Base-by-base conservation (phyloP, 768 basidiomycete species). In the Gloeophyllum trabeum region DNA sequence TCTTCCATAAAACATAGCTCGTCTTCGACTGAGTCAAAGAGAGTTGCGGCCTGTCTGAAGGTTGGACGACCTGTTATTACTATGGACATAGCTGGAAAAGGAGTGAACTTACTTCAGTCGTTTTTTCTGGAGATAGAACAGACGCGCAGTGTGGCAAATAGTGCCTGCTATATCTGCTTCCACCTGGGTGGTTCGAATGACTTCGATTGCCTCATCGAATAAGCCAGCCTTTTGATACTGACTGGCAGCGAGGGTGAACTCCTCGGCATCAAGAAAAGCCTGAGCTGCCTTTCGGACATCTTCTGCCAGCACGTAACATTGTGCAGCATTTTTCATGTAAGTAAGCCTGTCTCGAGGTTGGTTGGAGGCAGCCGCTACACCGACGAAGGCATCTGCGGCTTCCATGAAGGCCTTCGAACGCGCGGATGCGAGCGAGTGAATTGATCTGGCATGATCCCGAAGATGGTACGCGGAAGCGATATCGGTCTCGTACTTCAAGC, bases 1-100 rank as follows among this genome's bases (percentile, higher is more conserved):
- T 73, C 66, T 35, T 76, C 69, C 6, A 75, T 61, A 45, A 75
- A 83, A 37, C 71, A 67, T n/a, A 78, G 45, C 21, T 66, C 66
- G 20, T 79, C 76, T 19, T 82, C 73, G 0, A 61, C 51, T 1
- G 65, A 61, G 0, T 56, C 45, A 45, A 83, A 84, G 1, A 83
- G 52, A 5, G 51, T 43, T 35, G 58, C 42, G n/a, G 67, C 67
- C 51, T 67, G 61, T 28, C 80, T 81, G 48, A 10, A 43, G 28
- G 39, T 34, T 4, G 14, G 10, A 41, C 18, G 23, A 5, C 14
- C 32, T n/a, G 46, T 18, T 6, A 14, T 20, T 18, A 10, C 22
- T 6, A n/a, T 16, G 10, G 10, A 10, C 36, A 37, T 10, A 37
- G 6, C 19, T 25, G 18, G 18, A 20, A 16, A 35, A 34, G 24